phyloP scores from a whole-genome alignment of 257 asterid genomes.

The Oldenlandia corymbosa region DNA sequence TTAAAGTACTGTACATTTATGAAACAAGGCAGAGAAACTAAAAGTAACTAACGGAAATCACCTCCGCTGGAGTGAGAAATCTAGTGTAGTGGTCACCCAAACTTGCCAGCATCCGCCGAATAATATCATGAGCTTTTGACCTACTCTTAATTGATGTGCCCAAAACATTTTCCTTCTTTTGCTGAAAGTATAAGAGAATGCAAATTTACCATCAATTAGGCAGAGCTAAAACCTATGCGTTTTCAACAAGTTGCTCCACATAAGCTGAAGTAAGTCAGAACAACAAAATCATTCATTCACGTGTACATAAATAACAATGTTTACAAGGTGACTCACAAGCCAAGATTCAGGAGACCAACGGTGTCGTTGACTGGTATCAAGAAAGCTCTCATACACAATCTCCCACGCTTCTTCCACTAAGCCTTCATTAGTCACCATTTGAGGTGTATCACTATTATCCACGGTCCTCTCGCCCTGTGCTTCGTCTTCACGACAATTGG shows the following conservation, averaged over 20 bases:
- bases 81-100: conserved; percentile 91
- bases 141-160: conserved; percentile 60
- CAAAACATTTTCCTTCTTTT: conserved; percentile 68
- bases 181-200: conserved; percentile 34
- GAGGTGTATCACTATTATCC: conserved; percentile 16
- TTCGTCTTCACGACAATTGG: conserved; percentile 54
- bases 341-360: conserved; percentile 80
- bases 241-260: too few species aligned
- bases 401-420: conserved; percentile 95
- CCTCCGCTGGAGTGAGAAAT: conserved; percentile 85
- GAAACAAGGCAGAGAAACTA: background rate
- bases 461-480: conserved; percentile 23
- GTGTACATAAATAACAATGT: background rate
- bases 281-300: background rate
- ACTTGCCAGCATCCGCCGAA: conserved; percentile 74
- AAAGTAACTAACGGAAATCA: conserved; percentile 24
- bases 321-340: conserved; percentile 40
- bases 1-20: too few species aligned
- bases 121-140: conserved; percentile 81
- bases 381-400: conserved; percentile 75
- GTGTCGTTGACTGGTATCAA: conserved; percentile 52
- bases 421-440: conserved; percentile 58
- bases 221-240: background rate
- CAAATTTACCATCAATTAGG: background rate
- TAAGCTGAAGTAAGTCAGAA: too few species aligned